phyloP scores from a whole-genome alignment of 495 filamentous ascomycete species.

The Peziza echinospora region DNA sequence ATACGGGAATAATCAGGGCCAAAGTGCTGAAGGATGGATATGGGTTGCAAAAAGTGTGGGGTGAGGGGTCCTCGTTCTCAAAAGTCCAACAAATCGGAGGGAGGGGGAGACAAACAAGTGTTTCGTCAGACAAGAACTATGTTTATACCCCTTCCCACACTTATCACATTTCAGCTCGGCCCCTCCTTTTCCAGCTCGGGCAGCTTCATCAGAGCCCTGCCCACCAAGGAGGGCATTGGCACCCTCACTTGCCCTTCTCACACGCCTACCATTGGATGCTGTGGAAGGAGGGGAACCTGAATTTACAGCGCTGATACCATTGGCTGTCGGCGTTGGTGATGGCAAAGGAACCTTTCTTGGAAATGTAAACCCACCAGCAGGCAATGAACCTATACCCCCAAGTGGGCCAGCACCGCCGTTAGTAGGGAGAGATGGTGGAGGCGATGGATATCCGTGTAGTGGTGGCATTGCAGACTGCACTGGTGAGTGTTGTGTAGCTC shows the following conservation, averaged over 20 bases:
- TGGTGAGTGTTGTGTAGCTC: conserved; percentile 14
- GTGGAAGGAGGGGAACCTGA: conserved; percentile 10
- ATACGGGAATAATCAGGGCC: no score
- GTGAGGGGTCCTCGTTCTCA: conserved; percentile 9
- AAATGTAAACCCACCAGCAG: not conserved
- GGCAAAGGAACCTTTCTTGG: not conserved
- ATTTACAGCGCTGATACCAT: not conserved
- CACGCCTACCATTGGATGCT: conserved; percentile 1
- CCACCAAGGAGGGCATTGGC: conserved; percentile 62
- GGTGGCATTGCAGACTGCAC: conserved; percentile 17
- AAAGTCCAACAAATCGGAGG: conserved; percentile 1
- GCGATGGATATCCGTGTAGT: conserved; percentile 29
- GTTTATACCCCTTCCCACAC: conserved; percentile 99
- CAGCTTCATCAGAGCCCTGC: conserved; percentile 54
- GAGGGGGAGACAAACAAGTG: conserved; percentile 82
- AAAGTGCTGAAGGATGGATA: no score
- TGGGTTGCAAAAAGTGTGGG: conserved; percentile 23
- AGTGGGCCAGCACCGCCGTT: conserved; percentile 31
- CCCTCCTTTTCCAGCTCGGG: conserved; percentile 28
- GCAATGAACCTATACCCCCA: conserved; percentile 24
- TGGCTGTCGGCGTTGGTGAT: not conserved
- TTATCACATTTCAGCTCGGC: conserved; percentile 87
- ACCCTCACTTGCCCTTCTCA: conserved; percentile 37
- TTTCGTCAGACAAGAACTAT: conserved; percentile 99
- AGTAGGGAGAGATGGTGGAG: conserved; percentile 26